Evolutionary conservation across 2,329 filamentous ascomycete genomes (phyloP), one percentile per base, ranked within the genome.

Genomic region (Ophiostoma ips): DNA sequence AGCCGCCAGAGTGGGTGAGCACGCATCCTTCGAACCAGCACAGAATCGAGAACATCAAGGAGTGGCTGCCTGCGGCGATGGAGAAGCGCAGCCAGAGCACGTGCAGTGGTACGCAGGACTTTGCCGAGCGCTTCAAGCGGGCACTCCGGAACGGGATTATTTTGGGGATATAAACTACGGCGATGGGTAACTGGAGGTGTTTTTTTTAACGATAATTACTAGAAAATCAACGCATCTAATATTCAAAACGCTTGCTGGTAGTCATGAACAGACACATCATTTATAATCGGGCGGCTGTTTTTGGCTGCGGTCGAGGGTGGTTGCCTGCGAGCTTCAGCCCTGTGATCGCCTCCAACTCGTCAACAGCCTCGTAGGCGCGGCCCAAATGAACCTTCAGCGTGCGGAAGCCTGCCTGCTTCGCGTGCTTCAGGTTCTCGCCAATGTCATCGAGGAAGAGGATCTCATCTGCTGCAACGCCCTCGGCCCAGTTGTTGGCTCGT

Each of bases 381-480:
- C 89, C 89, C 28, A 96, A 67, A 9, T 76, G 70, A 1, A 96
- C 92, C 66, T 90, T 95, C 56, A 96, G 75, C 0, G 90, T 96
- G 50, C 73, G 67, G 63, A 96, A 82, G 0, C 90, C 90, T 19
- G 80, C 69, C 46, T 73, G 73, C 65, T 73, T 84, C 1, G 81
- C 92, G 41, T 75, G 82, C 70, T 89, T 92, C 52, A 96, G 65
- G 63, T 98, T 98, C 65, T 89, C 81, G 2, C 92, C 92, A 63
- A 98, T 95, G 59, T 95, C 89, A 63, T 95, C 92, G 46, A 95
- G 66, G 62, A 98, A 98, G 5, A 94, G 66, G 41, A 95, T 71
- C 50, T 95, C 87, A 1, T 68, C 68, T 0, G 83, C 68, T 50
- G 68, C 64, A 9, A 94, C 69, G 0, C 73, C 69, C 6, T 68